phyloP scores from a whole-genome alignment of 139 green algal species.

The Chlamydomonas sp. region DNA sequence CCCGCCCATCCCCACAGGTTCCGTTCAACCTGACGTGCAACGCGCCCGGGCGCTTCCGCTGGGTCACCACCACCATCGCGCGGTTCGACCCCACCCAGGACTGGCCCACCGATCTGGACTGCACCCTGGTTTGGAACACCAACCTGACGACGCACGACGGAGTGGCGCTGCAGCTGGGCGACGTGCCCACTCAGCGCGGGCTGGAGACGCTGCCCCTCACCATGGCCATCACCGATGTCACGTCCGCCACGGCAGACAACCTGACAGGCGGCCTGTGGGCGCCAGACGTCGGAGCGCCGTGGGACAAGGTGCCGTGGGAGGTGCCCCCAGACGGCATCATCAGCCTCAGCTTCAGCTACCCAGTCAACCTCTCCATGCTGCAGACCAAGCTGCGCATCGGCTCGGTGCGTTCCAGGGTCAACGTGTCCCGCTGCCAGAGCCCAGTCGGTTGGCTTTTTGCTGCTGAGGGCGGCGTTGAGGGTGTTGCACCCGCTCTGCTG shows the following conservation, averaged over 20 bases:
- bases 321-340: slow-evolving; percentile 46
- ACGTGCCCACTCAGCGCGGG: neutral
- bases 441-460: too few relatives aligned
- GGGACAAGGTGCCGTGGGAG: slow-evolving; percentile 40
- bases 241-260: slow-evolving; percentile 15
- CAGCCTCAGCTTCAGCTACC: slow-evolving; percentile 30
- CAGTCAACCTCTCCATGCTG: slow-evolving; percentile 33
- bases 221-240: slow-evolving; percentile 22
- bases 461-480: too few relatives aligned
- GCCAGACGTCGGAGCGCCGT: slow-evolving; percentile 9
- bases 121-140: slow-evolving; percentile 31
- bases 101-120: slow-evolving; percentile 50
- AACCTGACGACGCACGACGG: slow-evolving; percentile 43
- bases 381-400: too few relatives aligned
- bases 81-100: slow-evolving; percentile 38
- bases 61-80: slow-evolving; percentile 55
- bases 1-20: too few relatives aligned
- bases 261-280: slow-evolving; percentile 39
- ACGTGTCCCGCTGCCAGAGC: too few relatives aligned
- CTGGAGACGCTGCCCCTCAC: slow-evolving; percentile 24
- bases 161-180: slow-evolving; percentile 21
- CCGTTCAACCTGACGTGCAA: slow-evolving; percentile 41
- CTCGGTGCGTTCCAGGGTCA: too few relatives aligned
- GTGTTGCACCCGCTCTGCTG: too few relatives aligned
- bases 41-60: slow-evolving; percentile 35